Base-by-base conservation (phyloP, 2,329 filamentous ascomycete species). In the Fusarium bulbicola region DNA sequence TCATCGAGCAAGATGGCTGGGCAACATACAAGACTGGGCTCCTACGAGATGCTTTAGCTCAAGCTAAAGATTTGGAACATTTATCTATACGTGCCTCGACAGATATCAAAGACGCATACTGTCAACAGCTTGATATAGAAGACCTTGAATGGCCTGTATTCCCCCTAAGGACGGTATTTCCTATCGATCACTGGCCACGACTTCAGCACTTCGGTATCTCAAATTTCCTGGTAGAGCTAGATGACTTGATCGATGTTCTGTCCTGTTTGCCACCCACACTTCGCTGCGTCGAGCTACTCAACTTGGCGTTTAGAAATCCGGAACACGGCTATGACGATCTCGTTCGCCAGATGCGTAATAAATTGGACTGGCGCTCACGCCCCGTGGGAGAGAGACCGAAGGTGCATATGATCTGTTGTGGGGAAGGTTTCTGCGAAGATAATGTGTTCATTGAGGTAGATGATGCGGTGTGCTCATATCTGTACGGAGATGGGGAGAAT, bases 81-180 rank as follows among this genome's bases (percentile, higher is more conserved):
- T 1, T 66, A 5, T 34, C 15, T 4, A 0, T 66, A 1, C 50
- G 37, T 5, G 20, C 36, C 2, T 30, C 50, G 1, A 59, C 43
- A 5, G 6, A 37, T 0, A 24, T 36, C 2, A 4, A 1, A 2
- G 15, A 34, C 0, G 42, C 16, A 6, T 6, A 1, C 2, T 10
- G 10, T 10, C 12, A 13, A 9, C 45, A n/a, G 1, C 10, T 39
- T 18, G 4, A 14, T 16, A 7, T 7, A 12, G 45, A 36, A 2
- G 12, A 64, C 8, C 16, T 45, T 5, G 34, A 56, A 40, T 15
- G 15, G 13, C 11, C 18, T 26, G 18, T 12, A 0, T 58, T 65
- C 12, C 32, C 45, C 4, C 20, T 66, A 11, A 28, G 7, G 11
- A 39, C 13, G 0, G 21, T 66, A 3, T 34, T 66, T 14, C 63